Conservation (phyloP, 495 filamentous ascomycete species). For the Aspergillus homomorphus region DNA sequence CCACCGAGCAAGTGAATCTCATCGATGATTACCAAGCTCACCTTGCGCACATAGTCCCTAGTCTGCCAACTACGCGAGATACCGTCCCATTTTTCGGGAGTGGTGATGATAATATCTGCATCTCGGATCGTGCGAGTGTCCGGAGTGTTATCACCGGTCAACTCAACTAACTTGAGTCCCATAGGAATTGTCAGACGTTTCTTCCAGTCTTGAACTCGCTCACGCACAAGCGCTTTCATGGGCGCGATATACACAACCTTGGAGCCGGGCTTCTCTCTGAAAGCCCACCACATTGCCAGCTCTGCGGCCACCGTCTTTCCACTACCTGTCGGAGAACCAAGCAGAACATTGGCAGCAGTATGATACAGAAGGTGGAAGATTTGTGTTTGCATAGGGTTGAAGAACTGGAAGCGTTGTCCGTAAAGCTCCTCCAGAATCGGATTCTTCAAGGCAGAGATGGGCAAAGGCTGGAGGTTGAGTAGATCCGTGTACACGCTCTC, state of each 20-base stretch:
- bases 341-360: slow-evolving; percentile 82
- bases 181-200: slow-evolving; percentile 77
- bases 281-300: slow-evolving; percentile 99
- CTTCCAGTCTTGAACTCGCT: slow-evolving; percentile 94
- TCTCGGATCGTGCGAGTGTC: slow-evolving; percentile 92
- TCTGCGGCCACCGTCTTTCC: slow-evolving; percentile 96
- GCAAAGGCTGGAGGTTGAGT: slow-evolving; percentile 85
- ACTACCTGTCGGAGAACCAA: slow-evolving; percentile 96
- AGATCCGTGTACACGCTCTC: slow-evolving; percentile 96
- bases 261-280: slow-evolving; percentile 89
- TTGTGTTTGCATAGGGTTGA: slow-evolving; percentile 99
- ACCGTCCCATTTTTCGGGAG: slow-evolving; percentile 99
- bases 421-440: slow-evolving; percentile 85
- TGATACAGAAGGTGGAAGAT: slow-evolving; percentile 96
- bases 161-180: slow-evolving; percentile 87
- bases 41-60: slow-evolving; percentile 89
- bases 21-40: slow-evolving; percentile 96
- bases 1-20: slow-evolving; percentile 96
- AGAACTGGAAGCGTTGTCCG: slow-evolving; percentile 81
- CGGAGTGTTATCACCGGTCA: slow-evolving; percentile 97
- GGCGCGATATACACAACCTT: slow-evolving; percentile 99
- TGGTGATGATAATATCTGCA: slow-evolving; percentile 97
- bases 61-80: slow-evolving; percentile 98
- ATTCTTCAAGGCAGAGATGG: slow-evolving; percentile 84
- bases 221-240: slow-evolving; percentile 97